Evolutionary conservation across 208 protist species (phyloP), one percentile per base, ranked within the genome.

Genomic region (Angomonas deanei): DNA sequence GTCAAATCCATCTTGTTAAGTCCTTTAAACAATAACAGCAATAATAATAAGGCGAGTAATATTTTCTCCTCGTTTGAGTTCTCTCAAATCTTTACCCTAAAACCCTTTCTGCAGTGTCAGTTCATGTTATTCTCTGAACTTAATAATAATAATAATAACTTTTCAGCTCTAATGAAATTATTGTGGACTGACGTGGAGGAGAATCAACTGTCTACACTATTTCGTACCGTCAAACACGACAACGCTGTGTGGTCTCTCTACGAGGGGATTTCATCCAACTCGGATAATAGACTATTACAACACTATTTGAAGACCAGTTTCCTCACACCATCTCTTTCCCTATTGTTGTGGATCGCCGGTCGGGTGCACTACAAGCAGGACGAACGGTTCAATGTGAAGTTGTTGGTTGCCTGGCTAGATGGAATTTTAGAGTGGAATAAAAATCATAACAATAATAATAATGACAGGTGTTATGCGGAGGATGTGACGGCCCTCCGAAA

Each of bases 301-400:
- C n/a, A n/a, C n/a, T n/a, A n/a, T n/a, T n/a, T n/a, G n/a, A n/a
- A n/a, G n/a, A n/a, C 57, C 11, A 73, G 76, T 11, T 56, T 83
- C 4, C 47, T 78, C n/a, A 24, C 2, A 5, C 64, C 76, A 3
- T 68, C 70, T 1, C 33, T 56, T 10, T 2, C 26, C 10, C 28
- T 87, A 4, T 19, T 80, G 8, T 11, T 61, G 19, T 87, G 80
- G 80, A n/a, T 78, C 8, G 64, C 68, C 24, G 61, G 64, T 23
- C 61, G 58, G 1, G 30, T 75, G 2, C 34, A 65, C 17, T 64
- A 52, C 49, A 66, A 33, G 1, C 64, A 82, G 46, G 19, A n/a
- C 0, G 31, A 66, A 24, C 32, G 34, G 19, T 53, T 53, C 28
- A 28, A 49, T 8, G 30, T 65, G 21, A 38, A 36, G 38, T 53